These are phyloP conservation scores for Pyrus communis DNA, from an alignment of 306 rosid species.

Conservation along the genomic window DNA sequence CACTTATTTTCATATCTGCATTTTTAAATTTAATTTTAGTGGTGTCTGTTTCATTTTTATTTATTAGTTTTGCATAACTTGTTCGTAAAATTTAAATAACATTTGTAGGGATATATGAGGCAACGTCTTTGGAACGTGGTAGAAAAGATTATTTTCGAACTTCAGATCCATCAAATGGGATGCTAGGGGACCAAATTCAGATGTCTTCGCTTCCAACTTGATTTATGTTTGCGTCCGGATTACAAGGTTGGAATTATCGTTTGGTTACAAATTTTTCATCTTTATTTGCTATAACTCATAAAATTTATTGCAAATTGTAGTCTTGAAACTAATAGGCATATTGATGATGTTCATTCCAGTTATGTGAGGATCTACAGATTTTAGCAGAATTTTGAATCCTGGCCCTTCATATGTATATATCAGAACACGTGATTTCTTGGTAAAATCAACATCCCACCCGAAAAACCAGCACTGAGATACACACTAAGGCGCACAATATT, in stretches of 20 bases:
- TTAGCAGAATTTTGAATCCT: neutral
- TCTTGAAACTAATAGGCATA: neutral
- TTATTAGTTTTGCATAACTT: neutral
- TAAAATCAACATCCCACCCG: neutral
- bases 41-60: neutral
- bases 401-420: too few relatives aligned
- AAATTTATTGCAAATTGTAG: neutral
- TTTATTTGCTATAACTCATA: neutral
- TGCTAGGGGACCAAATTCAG: constrained; percentile 50
- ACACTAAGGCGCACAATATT: neutral
- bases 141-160: constrained; percentile 57
- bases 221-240: constrained; percentile 35
- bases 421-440: neutral
- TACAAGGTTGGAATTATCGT: constrained; percentile 5
- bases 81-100: constrained; percentile 5
- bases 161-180: constrained; percentile 44
- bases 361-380: neutral
- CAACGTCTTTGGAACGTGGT: constrained; percentile 75
- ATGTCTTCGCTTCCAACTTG: constrained; percentile 87
- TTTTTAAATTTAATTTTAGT: neutral
- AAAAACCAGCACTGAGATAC: neutral
- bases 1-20: neutral
- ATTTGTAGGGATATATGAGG: constrained; percentile 73
- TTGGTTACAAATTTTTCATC: neutral
- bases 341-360: neutral